Base-by-base conservation (phyloP, 148 eudicot species). In the Silene conica region DNA sequence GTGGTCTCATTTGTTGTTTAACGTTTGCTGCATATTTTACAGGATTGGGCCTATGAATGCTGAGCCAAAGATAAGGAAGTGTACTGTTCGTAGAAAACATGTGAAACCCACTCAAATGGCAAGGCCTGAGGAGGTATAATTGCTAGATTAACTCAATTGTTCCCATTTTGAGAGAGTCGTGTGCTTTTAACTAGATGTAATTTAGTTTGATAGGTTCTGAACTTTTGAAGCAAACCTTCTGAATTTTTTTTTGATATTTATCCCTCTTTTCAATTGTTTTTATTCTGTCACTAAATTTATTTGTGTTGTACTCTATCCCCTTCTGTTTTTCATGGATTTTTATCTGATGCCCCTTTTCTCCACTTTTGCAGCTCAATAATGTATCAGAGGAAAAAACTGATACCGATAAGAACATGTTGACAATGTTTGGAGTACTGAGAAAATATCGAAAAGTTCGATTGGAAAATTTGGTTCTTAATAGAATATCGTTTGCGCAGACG, bases 321-420 rank as follows among this genome's bases (percentile, higher is more conserved):
- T 6, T 9, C 25, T 34, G 8, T 56, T 15, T 55, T 76, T 56
- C 62, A 19, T 63, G 50, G 57, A 15, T 62, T 15, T 73, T 48
- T 10, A 61, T 31, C 23, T 48, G 57, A 68, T 68, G 25, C 20
- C 20, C 68, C 7, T 68, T 71, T n/a, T 22, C 18, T 63, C 21
- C 77, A 31, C 63, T 67, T 48, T 25, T 86, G 86, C 94, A 95
- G 97, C 92, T 95, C 70, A 85, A 83, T 58, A 83, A 78, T 67
- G 75, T 67, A 48, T 62, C 74, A 63, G 90, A 90, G 74, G 96
- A 90, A 77, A 89, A 76, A 82, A 90, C 96, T 18, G 99, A 92
- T 74, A 95, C 99, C 0, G 96, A 95, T 63, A 90, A 89, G 76
- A 95, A 95, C 79, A 92, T 95, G 99, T 84, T 86, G 16, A 83